Evolutionary conservation across 1,139 yeast genomes (phyloP).

Genomic region (Groenewaldozyma auringiensis): DNA sequence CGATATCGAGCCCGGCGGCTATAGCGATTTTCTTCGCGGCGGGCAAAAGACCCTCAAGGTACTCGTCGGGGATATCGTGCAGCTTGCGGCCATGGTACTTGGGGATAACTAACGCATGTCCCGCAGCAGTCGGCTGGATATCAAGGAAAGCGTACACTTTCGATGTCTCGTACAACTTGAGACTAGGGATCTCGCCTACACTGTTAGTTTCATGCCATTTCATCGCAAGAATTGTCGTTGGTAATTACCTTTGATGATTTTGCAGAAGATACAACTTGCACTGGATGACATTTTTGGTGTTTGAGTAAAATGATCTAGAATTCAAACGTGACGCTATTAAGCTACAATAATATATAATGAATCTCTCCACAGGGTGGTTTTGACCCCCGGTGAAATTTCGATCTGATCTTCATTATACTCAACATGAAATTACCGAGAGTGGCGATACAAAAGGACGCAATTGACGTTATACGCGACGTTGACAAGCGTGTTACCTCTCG

Average conservation of each 20-base stretch:
- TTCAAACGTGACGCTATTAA: too few species aligned
- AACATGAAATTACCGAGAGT: conserved; percentile 5
- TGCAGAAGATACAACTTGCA: conserved; percentile 80
- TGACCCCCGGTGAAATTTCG: too few species aligned
- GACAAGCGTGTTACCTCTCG: background rate
- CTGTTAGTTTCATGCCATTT: conserved; percentile 7
- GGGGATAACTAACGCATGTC: conserved; percentile 84
- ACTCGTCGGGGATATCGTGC: conserved; percentile 88
- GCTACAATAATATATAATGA: too few species aligned
- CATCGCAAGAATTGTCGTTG: background rate
- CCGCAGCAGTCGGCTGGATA: conserved; percentile 83
- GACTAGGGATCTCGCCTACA: conserved; percentile 82
- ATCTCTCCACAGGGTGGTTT: too few species aligned
- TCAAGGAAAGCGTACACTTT: conserved; percentile 78
- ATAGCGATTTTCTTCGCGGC: conserved; percentile 76
- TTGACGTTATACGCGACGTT: background rate
- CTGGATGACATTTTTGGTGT: background rate
- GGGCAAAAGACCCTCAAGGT: conserved; percentile 75
- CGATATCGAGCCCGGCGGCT: conserved; percentile 55
- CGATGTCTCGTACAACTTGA: conserved; percentile 78
- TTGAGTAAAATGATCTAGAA: background rate
- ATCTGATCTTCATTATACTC: background rate
- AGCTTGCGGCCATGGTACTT: conserved; percentile 87
- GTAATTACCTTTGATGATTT: conserved; percentile 67
- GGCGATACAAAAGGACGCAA: conserved; percentile 2